Conservation (phyloP, 495 filamentous ascomycete species). For the Penicillium roqueforti region DNA sequence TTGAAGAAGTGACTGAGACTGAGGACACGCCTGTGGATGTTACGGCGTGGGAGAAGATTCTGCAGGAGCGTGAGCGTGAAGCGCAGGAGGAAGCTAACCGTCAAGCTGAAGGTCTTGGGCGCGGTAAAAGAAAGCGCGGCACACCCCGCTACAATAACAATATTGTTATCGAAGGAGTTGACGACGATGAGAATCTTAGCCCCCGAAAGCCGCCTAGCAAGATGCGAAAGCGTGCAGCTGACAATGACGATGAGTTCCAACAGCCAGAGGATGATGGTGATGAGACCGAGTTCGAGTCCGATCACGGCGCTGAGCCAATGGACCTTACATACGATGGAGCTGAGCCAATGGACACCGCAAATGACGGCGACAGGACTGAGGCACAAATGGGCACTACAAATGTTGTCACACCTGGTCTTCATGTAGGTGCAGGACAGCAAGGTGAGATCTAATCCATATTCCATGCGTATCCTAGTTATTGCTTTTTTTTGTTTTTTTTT, state of each 20-base stretch:
- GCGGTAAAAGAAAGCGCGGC: constrained; percentile 65
- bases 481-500: background rate
- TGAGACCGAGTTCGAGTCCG: background rate
- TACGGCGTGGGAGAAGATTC: constrained; percentile 84
- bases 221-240: constrained; percentile 10
- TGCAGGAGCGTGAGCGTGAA: constrained; percentile 73
- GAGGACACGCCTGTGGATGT: constrained; percentile 44
- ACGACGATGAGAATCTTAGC: constrained; percentile 6
- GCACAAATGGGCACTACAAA: no score
- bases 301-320: background rate
- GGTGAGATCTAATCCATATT: background rate
- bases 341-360: background rate
- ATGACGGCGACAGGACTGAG: no score
- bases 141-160: constrained; percentile 41
- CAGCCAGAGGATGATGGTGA: background rate
- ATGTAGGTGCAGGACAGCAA: background rate
- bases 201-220: constrained; percentile 24
- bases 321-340: background rate
- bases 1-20: constrained; percentile 56
- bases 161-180: constrained; percentile 1
- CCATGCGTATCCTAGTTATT: background rate
- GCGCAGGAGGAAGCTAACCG: constrained; percentile 63
- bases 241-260: constrained; percentile 15
- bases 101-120: constrained; percentile 66
- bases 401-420: no score